A percentile compares a stretch with the other conserved stretches of the same genome.
phyloP scores from a whole-genome alignment of 163 green algal genomes.

The Prototheca stagnorum region DNA sequence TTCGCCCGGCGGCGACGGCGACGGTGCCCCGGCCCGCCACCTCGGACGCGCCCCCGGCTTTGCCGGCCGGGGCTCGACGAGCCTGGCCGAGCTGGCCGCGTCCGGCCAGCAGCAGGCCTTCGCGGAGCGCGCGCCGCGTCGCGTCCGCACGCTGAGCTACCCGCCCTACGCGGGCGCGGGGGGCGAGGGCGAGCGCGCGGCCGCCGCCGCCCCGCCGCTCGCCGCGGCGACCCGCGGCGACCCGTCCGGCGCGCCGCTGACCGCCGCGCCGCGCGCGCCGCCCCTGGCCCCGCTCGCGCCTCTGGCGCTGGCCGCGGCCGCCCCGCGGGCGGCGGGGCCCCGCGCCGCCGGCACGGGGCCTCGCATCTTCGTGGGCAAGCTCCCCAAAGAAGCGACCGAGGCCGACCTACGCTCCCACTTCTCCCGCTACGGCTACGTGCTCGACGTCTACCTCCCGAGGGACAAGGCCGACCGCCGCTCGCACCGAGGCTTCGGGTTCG shows the following conservation, averaged over 20 bases:
- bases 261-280: neutral
- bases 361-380: slow-evolving; percentile 80
- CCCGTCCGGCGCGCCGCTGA: neutral
- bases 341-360: slow-evolving; percentile 31
- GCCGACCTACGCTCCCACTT: slow-evolving; percentile 64
- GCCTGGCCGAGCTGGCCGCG: too few relatives aligned
- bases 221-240: too few relatives aligned
- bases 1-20: too few relatives aligned
- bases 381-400: slow-evolving; percentile 64
- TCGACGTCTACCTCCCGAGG: slow-evolving; percentile 82
- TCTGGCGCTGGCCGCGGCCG: neutral
- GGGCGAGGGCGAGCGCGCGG: too few relatives aligned
- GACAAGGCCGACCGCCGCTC: slow-evolving; percentile 61
- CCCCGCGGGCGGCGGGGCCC: slow-evolving; percentile 6
- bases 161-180: too few relatives aligned
- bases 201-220: neutral
- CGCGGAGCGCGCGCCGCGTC: too few relatives aligned
- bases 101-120: too few relatives aligned
- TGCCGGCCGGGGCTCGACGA: too few relatives aligned
- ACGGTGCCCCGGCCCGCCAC: too few relatives aligned
- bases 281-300: neutral
- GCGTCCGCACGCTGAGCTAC: too few relatives aligned
- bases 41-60: too few relatives aligned
- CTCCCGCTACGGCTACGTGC: slow-evolving; percentile 45
- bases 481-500: slow-evolving; percentile 84